Percentiles rank a stretch among this genome's conserved stretches.
Conservation (phyloP, 1,284 basidiomycete genomes). For the Grifola frondosa region DNA sequence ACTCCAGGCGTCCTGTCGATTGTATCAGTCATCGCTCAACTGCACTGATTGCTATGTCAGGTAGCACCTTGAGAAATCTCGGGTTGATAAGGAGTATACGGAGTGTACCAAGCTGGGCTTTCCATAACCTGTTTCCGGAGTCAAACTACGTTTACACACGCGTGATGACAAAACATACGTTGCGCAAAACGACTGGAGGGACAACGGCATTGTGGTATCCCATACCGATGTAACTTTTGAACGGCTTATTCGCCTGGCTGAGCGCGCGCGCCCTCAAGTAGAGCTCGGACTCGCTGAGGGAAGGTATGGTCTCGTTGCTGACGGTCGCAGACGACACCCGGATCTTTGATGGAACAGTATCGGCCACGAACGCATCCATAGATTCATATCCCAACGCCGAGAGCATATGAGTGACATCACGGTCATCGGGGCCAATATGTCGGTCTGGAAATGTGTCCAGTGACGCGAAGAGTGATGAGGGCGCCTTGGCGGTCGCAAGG, state of each 20-base stretch:
- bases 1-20: conserved; percentile 82
- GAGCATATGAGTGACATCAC: conserved; percentile 80
- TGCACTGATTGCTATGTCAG: no score
- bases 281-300: conserved; percentile 88
- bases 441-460: conserved; percentile 87
- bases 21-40: not conserved
- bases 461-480: conserved; percentile 68
- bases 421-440: conserved; percentile 85
- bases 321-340: conserved; percentile 65
- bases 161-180: conserved; percentile 51
- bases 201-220: conserved; percentile 96
- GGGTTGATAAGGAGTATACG: conserved; percentile 93
- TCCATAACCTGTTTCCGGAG: conserved; percentile 80
- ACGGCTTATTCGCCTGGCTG: conserved; percentile 75
- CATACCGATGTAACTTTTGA: conserved; percentile 97
- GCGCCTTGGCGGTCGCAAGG: conserved; percentile 60
- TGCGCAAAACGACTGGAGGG: conserved; percentile 90
- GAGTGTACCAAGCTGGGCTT: conserved; percentile 98
- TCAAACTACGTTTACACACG: not conserved
- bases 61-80: conserved; percentile 96
- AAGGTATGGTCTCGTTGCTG: conserved; percentile 66
- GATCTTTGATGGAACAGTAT: conserved; percentile 79
- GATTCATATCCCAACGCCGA: conserved; percentile 76
- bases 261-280: conserved; percentile 75
- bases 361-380: conserved; percentile 83